Evolutionary conservation across 2,329 filamentous ascomycete genomes (phyloP).

Genomic region (Pseudogymnoascus sp.): DNA sequence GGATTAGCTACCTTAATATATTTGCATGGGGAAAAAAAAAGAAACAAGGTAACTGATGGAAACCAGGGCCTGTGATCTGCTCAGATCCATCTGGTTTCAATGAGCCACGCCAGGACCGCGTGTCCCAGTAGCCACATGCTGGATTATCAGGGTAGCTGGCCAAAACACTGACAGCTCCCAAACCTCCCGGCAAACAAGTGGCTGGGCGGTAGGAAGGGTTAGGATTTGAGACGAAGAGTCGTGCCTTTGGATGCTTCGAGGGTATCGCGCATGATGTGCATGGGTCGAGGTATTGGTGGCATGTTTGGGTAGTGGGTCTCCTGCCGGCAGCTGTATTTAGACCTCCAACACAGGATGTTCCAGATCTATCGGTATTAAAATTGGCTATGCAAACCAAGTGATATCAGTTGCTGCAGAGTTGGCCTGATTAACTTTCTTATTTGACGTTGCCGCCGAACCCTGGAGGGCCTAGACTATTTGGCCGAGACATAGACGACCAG

Average conservation of each 20-base stretch:
- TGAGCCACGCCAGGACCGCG: slow-evolving; percentile 1
- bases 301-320: slow-evolving; percentile 1
- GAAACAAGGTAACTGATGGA: neutral
- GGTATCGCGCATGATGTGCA: neutral
- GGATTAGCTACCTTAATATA: neutral
- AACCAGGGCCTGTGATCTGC: neutral
- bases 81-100: neutral
- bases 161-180: neutral
- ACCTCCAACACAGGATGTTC: neutral
- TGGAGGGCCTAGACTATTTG: neutral
- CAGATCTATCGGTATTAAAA: neutral
- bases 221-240: neutral
- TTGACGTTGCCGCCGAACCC: neutral
- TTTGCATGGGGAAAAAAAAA: neutral
- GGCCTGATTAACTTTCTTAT: neutral
- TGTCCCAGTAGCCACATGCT: neutral
- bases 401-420: neutral
- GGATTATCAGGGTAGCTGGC: neutral
- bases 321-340: neutral
- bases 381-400: neutral
- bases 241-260: neutral
- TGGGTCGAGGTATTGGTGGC: slow-evolving; percentile 1
- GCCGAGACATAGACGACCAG: slow-evolving; percentile 1
- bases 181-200: neutral
- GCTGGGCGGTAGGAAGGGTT: neutral